Evolutionary conservation across 2,329 filamentous ascomycete genomes (phyloP).

Genomic region (Pseudogymnoascus sp.): DNA sequence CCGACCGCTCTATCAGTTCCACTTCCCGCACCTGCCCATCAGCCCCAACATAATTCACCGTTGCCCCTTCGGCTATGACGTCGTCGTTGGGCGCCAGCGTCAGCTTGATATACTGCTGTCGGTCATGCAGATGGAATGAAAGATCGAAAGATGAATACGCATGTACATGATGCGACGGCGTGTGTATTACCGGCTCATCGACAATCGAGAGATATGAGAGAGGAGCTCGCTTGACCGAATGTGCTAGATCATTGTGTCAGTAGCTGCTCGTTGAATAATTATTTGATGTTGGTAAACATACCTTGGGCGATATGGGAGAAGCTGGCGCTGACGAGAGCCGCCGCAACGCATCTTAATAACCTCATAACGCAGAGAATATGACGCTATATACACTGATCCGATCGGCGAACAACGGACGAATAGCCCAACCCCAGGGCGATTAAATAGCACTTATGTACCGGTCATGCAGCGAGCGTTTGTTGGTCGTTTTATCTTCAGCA

Average conservation of each 20-base stretch:
- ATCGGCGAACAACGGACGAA: background rate
- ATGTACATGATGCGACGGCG: slow-evolving; percentile 70
- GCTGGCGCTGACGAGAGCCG: slow-evolving; percentile 3
- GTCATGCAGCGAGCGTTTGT: background rate
- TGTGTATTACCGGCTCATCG: slow-evolving; percentile 69
- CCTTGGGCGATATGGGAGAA: slow-evolving; percentile 7
- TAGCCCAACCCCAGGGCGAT: slow-evolving; percentile 1
- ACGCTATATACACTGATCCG: background rate
- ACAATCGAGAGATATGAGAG: slow-evolving; percentile 67
- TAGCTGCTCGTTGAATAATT: background rate
- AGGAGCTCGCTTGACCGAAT: slow-evolving; percentile 69
- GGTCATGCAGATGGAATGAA: slow-evolving; percentile 65
- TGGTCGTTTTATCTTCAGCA: background rate
- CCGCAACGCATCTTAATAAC: slow-evolving; percentile 7
- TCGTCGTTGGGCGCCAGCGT: slow-evolving; percentile 86
- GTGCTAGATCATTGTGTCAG: slow-evolving; percentile 38
- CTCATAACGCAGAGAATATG: slow-evolving; percentile 1
- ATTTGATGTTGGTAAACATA: background rate
- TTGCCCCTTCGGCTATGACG: slow-evolving; percentile 70
- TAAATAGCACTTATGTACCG: background rate
- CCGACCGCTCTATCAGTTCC: slow-evolving; percentile 64
- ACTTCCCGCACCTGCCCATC: slow-evolving; percentile 61
- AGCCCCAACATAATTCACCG: slow-evolving; percentile 61
- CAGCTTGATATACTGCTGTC: slow-evolving; percentile 65
- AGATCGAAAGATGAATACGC: slow-evolving; percentile 79